Evolutionary conservation across 108 stramenopile genomes (phyloP), one percentile per base, ranked within the genome.

Genomic region (Cyclotella atomus): DNA sequence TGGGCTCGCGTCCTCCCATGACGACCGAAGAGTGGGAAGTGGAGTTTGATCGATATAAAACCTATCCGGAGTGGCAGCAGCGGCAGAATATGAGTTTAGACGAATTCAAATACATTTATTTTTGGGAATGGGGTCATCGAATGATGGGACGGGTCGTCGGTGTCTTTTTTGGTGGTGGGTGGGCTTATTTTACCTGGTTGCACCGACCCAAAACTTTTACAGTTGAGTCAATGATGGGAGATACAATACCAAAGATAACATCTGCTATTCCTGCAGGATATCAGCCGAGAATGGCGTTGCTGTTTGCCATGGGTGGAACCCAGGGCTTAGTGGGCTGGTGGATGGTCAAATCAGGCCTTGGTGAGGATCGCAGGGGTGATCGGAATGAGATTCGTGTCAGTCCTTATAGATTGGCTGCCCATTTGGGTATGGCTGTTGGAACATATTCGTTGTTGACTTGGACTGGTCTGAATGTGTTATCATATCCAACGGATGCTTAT

Each of bases 251-350:
- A n/a, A 57, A 56, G 16, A 34, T 79, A 20, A 65, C 78, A 30
- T 71, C 91, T 7, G 84, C 72, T 23, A 95, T 99, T 32, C 97
- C 97, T 0, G 38, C 67, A 14, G 92, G 95, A 28, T 96, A 96
- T 69, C 89, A 93, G 70, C 77, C 78, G 5, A 81, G 91, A 25
- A 86, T 97, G 65, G 88, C 88, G 6, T 86, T 85, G 29, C 76
- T 99, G 29, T 83, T 96, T 54, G 95, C 90, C 59, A 92, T 99
- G 88, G 99, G 99, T 21, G 98, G 97, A 9, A 90, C 92, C 2
- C 98, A 99, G 83, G 99, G 99, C 1, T 72, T 98, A 50, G 96
- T 99, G 17, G 99, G 99, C 21, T 99, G 99, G 99, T 99, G 99
- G 99, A 99, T 99, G 99, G 99, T 99, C 45, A 94, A 96, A 85